phyloP scores from a whole-genome alignment of 1,284 basidiomycete species.

The Tylopilus orsonianus region DNA sequence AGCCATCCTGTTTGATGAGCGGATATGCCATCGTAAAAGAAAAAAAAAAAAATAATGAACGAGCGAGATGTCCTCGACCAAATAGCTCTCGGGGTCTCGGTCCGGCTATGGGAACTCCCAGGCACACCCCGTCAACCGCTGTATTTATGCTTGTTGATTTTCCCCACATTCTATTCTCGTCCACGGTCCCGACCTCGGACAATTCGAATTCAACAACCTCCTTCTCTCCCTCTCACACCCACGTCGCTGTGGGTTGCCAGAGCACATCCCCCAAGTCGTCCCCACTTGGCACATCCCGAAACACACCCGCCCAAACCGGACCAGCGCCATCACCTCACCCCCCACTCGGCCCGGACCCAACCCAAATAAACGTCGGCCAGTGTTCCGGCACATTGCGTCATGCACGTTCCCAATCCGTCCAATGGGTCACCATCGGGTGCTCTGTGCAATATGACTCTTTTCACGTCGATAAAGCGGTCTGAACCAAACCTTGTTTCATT shows the following conservation, averaged over 20 bases:
- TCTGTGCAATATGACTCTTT: neutral
- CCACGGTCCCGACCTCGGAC: conserved; percentile 19
- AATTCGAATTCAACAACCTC: conserved; percentile 19
- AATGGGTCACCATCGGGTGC: neutral
- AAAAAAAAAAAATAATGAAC: neutral
- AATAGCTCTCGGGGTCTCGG: conserved; percentile 35
- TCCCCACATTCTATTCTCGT: conserved; percentile 25
- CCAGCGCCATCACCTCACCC: neutral
- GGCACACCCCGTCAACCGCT: conserved; percentile 14
- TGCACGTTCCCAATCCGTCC: neutral
- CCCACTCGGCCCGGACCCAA: neutral
- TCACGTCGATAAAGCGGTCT: neutral
- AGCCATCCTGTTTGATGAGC: conserved; percentile 56
- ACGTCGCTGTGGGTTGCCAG: no score
- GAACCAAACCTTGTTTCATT: neutral
- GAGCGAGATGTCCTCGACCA: neutral
- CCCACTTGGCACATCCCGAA: neutral
- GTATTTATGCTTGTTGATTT: conserved; percentile 25
- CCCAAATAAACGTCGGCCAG: neutral
- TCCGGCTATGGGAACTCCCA: conserved; percentile 34
- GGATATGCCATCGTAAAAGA: conserved; percentile 27
- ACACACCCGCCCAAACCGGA: neutral
- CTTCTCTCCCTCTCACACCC: conserved; percentile 1
- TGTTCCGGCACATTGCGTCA: neutral
- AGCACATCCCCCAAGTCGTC: neutral